Conservation (phyloP, 139 green algal genomes). For the Coccomyxa sp. region DNA sequence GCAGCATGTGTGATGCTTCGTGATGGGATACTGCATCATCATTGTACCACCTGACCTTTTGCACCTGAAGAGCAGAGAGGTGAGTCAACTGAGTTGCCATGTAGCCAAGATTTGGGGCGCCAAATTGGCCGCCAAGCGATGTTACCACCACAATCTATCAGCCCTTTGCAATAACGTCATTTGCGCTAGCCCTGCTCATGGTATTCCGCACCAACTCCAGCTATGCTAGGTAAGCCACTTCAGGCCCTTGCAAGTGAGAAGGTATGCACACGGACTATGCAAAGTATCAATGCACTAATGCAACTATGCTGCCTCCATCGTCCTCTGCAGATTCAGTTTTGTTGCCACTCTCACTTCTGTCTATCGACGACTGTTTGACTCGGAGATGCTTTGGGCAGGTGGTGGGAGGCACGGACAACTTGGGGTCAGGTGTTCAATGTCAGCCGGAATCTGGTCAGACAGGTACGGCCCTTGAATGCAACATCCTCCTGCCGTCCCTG, state of each 20-base stretch:
- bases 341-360: neutral
- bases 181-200: constrained; percentile 47
- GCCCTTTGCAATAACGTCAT: constrained; percentile 35
- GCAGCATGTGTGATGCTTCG: neutral
- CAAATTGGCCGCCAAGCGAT: neutral
- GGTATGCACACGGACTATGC: neutral
- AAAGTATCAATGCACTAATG: neutral
- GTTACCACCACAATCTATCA: neutral
- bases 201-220: constrained; percentile 51
- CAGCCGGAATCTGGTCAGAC: constrained; percentile 37
- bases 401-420: constrained; percentile 44
- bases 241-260: neutral
- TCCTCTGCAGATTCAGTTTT: neutral
- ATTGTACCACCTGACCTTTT: neutral
- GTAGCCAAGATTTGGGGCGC: neutral
- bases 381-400: constrained; percentile 18
- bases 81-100: neutral
- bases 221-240: constrained; percentile 10
- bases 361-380: neutral
- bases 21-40: neutral
- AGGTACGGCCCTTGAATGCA: too few species aligned
- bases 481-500: too few species aligned
- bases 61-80: neutral
- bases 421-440: constrained; percentile 36
- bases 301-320: neutral